A percentile compares a stretch with the other conserved stretches of the same genome.
Conservation (phyloP, 177 flowering plant genomes). For the Vitis hybrid region DNA sequence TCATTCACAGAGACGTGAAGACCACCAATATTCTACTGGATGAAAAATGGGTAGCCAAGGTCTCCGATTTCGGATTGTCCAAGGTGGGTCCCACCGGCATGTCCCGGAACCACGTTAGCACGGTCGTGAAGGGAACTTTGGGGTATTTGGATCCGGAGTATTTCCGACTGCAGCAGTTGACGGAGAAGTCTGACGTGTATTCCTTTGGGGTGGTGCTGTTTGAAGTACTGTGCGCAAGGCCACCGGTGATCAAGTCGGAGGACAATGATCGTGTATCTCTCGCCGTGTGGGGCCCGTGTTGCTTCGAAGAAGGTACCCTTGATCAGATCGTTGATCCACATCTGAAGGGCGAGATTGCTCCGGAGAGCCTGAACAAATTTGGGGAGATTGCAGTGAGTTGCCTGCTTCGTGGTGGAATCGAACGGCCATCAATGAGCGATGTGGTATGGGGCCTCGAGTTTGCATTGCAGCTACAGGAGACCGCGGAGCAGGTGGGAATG, state of each 20-base stretch:
- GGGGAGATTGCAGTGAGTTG: conserved; percentile 35
- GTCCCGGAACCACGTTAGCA: conserved; percentile 10
- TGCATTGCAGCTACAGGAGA: conserved; percentile 26
- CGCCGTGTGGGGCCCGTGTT: conserved; percentile 29
- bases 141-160: conserved; percentile 51
- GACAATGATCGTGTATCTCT: conserved; percentile 24
- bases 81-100: conserved; percentile 2
- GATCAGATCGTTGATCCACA: conserved; percentile 33
- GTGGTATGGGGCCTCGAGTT: conserved; percentile 34
- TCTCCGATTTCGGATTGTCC: conserved; percentile 27
- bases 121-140: conserved; percentile 26
- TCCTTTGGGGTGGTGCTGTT: conserved; percentile 42
- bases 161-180: conserved; percentile 23
- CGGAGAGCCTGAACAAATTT: conserved; percentile 23
- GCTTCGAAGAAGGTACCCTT: conserved; percentile 18
- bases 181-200: conserved; percentile 42
- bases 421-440: conserved; percentile 38
- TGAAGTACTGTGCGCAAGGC: conserved; percentile 34
- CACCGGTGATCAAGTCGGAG: conserved; percentile 10
- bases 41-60: conserved; percentile 29
- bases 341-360: conserved; percentile 28
- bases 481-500: conserved; percentile 5
- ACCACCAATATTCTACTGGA: conserved; percentile 25
- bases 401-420: conserved; percentile 21
- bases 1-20: conserved; percentile 35